Base-by-base conservation (phyloP, 106 monocot species). In the Agapanthus africanus region DNA sequence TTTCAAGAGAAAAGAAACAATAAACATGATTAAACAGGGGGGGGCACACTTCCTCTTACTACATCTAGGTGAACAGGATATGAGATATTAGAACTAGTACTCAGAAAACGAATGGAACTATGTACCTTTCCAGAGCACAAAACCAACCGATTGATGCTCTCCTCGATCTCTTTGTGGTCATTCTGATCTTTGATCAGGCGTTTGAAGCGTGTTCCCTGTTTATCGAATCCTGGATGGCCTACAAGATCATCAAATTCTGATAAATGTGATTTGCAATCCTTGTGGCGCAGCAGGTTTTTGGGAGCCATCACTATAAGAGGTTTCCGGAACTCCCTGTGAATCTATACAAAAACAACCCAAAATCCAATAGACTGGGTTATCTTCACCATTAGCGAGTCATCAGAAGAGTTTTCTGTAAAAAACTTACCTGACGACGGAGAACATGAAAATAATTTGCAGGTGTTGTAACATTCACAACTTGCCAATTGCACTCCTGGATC, bases 381-480 rank as follows among this genome's bases (percentile, higher is more conserved):
- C n/a, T n/a, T n/a, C n/a, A n/a, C n/a, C n/a, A n/a, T n/a, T n/a
- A n/a, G n/a, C n/a, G n/a, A n/a, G n/a, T n/a, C n/a, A n/a, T n/a
- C n/a, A n/a, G n/a, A n/a, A n/a, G n/a, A n/a, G n/a, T n/a, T n/a
- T n/a, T n/a, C n/a, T n/a, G n/a, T n/a, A n/a, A n/a, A n/a, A n/a
- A n/a, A n/a, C 63, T 51, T 60, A 99, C 99, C 90, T 99, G 99
- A 1, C 93, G 89, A 6, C 93, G 87, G 44, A 99, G 69, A 77
- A 99, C 83, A 83, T 99, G 99, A 73, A 99, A 99, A 79, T 99
- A 99, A 65, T 99, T 99, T 70, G 99, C 99, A 18, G 93, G 99
- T 19, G 99, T 99, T 42, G 99, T 99, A 13, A 90, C 83, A 78
- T 99, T 99, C 36, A 90, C 92, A 59, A 99, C 78, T 83, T 99